phyloP scores from a whole-genome alignment of 192 early-diverging fungal genomes.

The Entrophospora sp. region DNA sequence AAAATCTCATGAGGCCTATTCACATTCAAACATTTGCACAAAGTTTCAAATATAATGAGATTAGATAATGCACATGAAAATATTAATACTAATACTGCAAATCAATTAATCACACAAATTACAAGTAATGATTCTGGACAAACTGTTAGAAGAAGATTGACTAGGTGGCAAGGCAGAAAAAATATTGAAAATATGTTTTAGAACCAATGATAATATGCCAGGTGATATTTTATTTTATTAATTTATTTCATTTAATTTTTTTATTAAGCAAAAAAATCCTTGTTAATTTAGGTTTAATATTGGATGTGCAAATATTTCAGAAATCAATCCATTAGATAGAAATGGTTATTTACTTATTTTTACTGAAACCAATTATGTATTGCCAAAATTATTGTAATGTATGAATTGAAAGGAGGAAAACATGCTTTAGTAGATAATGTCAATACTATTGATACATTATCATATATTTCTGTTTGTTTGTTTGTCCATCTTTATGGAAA shows the following conservation, averaged over 20 bases:
- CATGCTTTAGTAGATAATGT: background rate
- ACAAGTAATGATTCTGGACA: background rate
- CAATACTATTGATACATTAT: background rate
- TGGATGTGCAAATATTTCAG: background rate
- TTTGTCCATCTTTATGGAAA: background rate
- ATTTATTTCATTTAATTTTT: background rate
- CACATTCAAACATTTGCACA: background rate
- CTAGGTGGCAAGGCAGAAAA: background rate
- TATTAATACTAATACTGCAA: background rate
- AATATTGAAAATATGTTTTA: background rate
- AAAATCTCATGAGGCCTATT: background rate
- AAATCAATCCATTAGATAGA: background rate
- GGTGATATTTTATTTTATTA: background rate
- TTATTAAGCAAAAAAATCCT: background rate
- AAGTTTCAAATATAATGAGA: background rate
- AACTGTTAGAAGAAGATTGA: background rate
- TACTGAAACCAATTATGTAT: background rate
- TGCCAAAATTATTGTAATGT: background rate
- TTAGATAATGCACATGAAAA: background rate
- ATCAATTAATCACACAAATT: background rate
- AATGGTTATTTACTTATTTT: background rate
- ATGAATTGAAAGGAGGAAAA: background rate
- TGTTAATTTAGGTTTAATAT: background rate
- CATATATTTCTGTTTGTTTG: background rate
- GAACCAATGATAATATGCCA: background rate